phyloP scores from a whole-genome alignment of 2,329 filamentous ascomycete genomes.

The Trichoderma arundinaceum region DNA sequence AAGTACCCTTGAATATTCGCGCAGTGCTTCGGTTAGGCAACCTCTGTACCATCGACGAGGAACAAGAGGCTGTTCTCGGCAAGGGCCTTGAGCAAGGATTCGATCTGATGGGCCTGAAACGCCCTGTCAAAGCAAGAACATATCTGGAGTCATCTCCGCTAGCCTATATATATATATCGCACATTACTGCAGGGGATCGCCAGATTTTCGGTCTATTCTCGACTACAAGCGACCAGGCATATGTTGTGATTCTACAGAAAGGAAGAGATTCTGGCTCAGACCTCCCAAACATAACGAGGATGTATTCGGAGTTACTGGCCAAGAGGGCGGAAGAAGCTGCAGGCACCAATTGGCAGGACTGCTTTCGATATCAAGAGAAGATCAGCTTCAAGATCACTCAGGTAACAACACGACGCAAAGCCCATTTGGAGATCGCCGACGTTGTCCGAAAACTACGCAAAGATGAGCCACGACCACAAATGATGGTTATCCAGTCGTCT shows the following conservation, averaged over 20 bases:
- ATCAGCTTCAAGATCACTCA: constrained; percentile 85
- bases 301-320: constrained; percentile 79
- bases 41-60: constrained; percentile 90
- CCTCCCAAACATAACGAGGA: constrained; percentile 85
- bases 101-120: constrained; percentile 76
- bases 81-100: constrained; percentile 94
- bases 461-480: constrained; percentile 78
- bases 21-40: constrained; percentile 90
- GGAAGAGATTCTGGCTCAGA: constrained; percentile 78
- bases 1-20: constrained; percentile 83
- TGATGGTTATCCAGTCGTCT: constrained; percentile 90
- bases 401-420: constrained; percentile 87
- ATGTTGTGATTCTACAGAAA: constrained; percentile 87
- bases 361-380: constrained; percentile 85
- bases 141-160: constrained; percentile 79
- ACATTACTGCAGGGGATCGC: constrained; percentile 86
- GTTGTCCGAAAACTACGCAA: constrained; percentile 87
- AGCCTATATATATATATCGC: constrained; percentile 89
- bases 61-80: constrained; percentile 86
- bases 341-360: constrained; percentile 75
- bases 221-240: constrained; percentile 76
- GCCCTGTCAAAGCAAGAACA: constrained; percentile 64
- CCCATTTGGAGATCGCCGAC: constrained; percentile 85
- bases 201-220: constrained; percentile 96
- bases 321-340: constrained; percentile 69